phyloP scores from a whole-genome alignment of 345 rosid genomes.

The Stellera chamaejasme region DNA sequence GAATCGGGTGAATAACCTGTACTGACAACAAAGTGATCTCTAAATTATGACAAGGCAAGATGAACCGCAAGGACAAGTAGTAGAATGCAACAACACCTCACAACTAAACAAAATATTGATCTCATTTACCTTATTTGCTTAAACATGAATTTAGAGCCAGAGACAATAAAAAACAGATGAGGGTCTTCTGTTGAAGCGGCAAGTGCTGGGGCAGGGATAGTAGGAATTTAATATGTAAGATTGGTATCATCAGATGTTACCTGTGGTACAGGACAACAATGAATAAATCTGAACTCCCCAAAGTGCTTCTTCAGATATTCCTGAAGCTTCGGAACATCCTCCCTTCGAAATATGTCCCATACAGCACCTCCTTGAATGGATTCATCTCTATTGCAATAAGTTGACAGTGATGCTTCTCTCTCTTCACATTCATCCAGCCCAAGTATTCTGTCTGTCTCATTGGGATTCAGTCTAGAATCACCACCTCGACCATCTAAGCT shows the following conservation, averaged over 20 bases:
- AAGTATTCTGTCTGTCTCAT: background rate
- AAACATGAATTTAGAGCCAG: background rate
- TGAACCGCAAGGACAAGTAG: background rate
- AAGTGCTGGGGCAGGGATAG: background rate
- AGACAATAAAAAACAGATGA: background rate
- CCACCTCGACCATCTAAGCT: background rate
- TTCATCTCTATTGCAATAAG: no score
- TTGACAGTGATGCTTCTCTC: background rate
- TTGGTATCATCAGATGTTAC: conserved; percentile 17
- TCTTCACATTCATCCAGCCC: conserved; percentile 6
- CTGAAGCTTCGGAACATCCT: conserved; percentile 62
- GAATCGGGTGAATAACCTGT: conserved; percentile 64
- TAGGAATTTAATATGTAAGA: background rate
- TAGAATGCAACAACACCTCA: background rate
- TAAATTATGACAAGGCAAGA: no score
- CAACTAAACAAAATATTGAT: background rate
- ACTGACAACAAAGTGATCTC: background rate
- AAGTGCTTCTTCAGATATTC: conserved; percentile 52
- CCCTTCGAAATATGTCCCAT: conserved; percentile 73
- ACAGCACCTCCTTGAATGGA: conserved; percentile 50
- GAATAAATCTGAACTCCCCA: conserved; percentile 63
- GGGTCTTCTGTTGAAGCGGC: background rate
- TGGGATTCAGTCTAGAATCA: background rate
- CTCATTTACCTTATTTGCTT: background rate
- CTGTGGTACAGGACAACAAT: conserved; percentile 44